phyloP scores from a whole-genome alignment of 345 rosid species.

The Acer campestre region DNA sequence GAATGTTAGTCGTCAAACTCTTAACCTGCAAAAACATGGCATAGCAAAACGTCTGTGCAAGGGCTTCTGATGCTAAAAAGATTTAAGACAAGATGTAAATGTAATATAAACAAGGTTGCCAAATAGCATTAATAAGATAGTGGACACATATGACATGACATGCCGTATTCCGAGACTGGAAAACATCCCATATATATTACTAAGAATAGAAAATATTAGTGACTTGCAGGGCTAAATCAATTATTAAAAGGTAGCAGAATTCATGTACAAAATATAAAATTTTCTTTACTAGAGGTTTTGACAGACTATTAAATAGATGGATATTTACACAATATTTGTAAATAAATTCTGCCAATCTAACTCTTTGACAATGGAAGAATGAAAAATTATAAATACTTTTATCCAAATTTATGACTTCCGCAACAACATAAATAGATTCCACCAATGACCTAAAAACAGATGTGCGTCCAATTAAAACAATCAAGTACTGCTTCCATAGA shows the following conservation, averaged over 20 bases:
- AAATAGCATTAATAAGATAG: background rate
- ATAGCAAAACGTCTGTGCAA: slow-evolving; percentile 16
- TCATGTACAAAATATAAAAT: background rate
- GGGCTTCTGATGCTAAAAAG: background rate
- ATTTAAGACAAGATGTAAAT: background rate
- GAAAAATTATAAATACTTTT: background rate
- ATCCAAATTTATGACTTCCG: background rate
- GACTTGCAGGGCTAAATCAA: background rate
- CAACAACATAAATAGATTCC: too few species aligned
- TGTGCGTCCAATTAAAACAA: too few species aligned
- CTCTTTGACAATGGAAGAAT: too few species aligned
- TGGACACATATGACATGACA: background rate
- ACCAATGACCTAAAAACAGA: too few species aligned
- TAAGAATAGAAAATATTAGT: background rate
- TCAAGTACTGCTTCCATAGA: background rate
- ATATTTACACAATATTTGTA: too few species aligned
- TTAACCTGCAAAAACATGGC: slow-evolving; percentile 54
- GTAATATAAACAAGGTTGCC: background rate
- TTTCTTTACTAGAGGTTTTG: background rate
- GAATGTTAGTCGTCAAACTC: slow-evolving; percentile 51
- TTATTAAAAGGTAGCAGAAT: background rate
- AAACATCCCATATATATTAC: background rate
- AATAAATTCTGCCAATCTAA: background rate
- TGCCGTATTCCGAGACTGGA: background rate
- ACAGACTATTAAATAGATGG: too few species aligned